A percentile compares a stretch with the other conserved stretches of the same genome.
Conservation (phyloP, 2,329 filamentous ascomycete species). For the Cercospora citrullina region DNA sequence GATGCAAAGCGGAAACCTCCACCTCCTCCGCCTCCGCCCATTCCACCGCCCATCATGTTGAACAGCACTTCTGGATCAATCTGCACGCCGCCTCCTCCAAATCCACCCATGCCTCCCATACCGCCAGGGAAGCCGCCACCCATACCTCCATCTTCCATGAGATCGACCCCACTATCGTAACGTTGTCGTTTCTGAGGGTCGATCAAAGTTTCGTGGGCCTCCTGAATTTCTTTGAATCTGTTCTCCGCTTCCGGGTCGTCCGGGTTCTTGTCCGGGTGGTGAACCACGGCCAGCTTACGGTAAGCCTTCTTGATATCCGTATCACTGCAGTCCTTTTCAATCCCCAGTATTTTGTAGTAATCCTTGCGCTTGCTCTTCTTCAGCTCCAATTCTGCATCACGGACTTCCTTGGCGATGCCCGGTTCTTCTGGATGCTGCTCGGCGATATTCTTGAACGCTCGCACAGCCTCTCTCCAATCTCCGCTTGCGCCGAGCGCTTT, state of each 20-base stretch:
- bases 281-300: constrained; percentile 86
- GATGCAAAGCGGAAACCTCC: constrained; percentile 38
- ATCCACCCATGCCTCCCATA: constrained; percentile 40
- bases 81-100: constrained; percentile 44
- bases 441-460: constrained; percentile 82
- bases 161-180: constrained; percentile 90
- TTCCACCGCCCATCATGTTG: constrained; percentile 75
- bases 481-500: constrained; percentile 83
- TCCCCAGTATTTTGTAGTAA: constrained; percentile 94
- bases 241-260: constrained; percentile 80
- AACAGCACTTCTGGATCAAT: constrained; percentile 79
- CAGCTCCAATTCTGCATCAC: constrained; percentile 86
- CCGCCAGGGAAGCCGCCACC: constrained; percentile 50
- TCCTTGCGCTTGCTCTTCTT: constrained; percentile 98
- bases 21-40: constrained; percentile 47
- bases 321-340: constrained; percentile 82
- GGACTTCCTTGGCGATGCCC: constrained; percentile 78
- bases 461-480: constrained; percentile 87
- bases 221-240: constrained; percentile 95
- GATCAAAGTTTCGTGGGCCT: constrained; percentile 93
- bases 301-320: constrained; percentile 94
- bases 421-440: constrained; percentile 82
- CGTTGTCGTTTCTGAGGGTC: constrained; percentile 89
- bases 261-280: constrained; percentile 97
- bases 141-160: constrained; percentile 61